Evolutionary conservation across 2,329 filamentous ascomycete genomes (phyloP).

Genomic region (Colletotrichum chlorophyti): DNA sequence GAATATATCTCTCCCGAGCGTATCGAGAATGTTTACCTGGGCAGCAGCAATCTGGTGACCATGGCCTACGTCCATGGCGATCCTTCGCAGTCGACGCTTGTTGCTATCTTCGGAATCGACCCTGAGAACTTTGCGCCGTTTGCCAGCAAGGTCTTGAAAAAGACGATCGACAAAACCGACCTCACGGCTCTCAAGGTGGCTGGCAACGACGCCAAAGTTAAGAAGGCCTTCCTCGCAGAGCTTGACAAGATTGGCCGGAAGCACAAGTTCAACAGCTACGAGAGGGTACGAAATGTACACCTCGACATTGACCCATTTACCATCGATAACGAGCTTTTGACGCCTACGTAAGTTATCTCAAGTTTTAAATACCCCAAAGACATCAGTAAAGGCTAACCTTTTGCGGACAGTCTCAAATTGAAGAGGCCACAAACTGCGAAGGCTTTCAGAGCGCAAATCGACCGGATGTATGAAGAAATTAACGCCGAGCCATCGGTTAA

Average conservation of each 20-base stretch:
- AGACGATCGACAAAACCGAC: conserved; percentile 69
- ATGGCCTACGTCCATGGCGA: conserved; percentile 93
- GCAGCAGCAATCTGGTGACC: conserved; percentile 77
- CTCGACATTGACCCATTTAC: conserved; percentile 89
- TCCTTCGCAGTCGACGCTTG: conserved; percentile 78
- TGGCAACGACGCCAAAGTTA: conserved; percentile 72
- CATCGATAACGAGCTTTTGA: conserved; percentile 89
- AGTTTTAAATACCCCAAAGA: neutral
- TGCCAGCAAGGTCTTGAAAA: conserved; percentile 77
- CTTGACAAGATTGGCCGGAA: conserved; percentile 80
- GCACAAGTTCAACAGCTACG: conserved; percentile 91
- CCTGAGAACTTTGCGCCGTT: conserved; percentile 83
- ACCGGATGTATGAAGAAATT: conserved; percentile 63
- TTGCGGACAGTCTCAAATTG: conserved; percentile 59
- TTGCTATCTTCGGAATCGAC: conserved; percentile 88
- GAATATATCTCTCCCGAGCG: conserved; percentile 98
- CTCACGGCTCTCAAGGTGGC: conserved; percentile 71
- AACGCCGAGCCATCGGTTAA: conserved; percentile 46
- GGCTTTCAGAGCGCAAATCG: conserved; percentile 60
- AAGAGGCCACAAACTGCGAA: conserved; percentile 64
- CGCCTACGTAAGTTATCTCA: conserved; percentile 89
- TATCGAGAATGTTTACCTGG: conserved; percentile 93
- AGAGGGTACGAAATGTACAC: conserved; percentile 77
- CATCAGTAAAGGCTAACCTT: conserved; percentile 27
- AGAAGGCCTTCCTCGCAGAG: conserved; percentile 77